These are phyloP conservation scores for Talaromyces proteolyticus DNA, from an alignment of 495 filamentous ascomycete species.

Conservation along the genomic window DNA sequence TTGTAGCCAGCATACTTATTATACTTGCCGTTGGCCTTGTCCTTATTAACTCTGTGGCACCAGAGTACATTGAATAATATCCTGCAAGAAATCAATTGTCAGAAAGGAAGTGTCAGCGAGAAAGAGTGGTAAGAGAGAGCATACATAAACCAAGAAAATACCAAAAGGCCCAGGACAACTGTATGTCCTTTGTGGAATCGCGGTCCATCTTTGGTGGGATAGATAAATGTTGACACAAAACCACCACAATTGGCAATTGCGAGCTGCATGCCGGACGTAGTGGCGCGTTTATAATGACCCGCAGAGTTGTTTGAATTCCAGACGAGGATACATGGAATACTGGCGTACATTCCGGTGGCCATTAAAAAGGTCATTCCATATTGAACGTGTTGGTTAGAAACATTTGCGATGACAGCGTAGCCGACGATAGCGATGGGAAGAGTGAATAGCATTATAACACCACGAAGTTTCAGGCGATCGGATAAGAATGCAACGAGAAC, in stretches of 20 bases:
- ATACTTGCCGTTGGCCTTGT: constrained; percentile 59
- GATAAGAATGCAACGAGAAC: constrained; percentile 39
- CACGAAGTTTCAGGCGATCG: constrained; percentile 36
- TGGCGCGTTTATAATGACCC: constrained; percentile 57
- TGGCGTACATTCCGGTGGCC: constrained; percentile 43
- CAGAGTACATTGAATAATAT: constrained; percentile 59
- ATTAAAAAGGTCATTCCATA: constrained; percentile 54
- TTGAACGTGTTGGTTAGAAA: constrained; percentile 28
- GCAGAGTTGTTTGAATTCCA: constrained; percentile 56
- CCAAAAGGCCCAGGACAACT: constrained; percentile 49
- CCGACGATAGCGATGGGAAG: constrained; percentile 43
- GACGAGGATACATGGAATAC: constrained; percentile 43
- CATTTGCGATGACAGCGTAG: constrained; percentile 43
- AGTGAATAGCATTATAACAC: constrained; percentile 41
- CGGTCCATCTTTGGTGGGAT: constrained; percentile 45
- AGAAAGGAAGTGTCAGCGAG: background rate
- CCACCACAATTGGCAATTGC: constrained; percentile 52
- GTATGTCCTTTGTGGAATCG: constrained; percentile 50
- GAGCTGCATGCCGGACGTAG: constrained; percentile 49
- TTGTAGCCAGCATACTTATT: constrained; percentile 49
- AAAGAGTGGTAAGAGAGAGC: constrained; percentile 15
- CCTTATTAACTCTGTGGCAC: constrained; percentile 59
- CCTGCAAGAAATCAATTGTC: constrained; percentile 33
- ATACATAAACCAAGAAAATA: constrained; percentile 61
- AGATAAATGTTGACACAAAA: constrained; percentile 56